Evolutionary conservation across 805 yeast species (phyloP), one percentile per base, ranked within the genome.

Genomic region (Grigorovia yakushimaensis): DNA sequence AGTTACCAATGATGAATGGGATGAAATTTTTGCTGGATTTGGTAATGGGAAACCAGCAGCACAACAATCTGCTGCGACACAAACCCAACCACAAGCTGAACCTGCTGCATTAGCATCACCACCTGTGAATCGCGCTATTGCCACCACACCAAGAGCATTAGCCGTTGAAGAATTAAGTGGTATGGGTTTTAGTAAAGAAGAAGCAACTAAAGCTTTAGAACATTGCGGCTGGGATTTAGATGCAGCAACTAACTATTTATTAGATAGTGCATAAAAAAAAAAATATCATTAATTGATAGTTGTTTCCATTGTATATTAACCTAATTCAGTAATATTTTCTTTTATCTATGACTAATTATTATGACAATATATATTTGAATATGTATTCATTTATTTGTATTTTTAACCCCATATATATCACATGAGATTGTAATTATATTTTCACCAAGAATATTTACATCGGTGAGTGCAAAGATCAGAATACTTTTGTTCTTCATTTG

Each of bases 21-120:
- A 88, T 59, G 89, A 87, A 67, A 74, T 88, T 22, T 88, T 88
- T 69, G 91, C 94, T 3, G 95, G 94, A 0, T 84, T 86, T 61
- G 89, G 91, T 17, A 83, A 82, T 53, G 42, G 53, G 18, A 54
- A 51, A 19, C 54, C 49, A 23, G 49, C 51, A 13, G n/a, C 35
- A 11, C 41, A 37, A 19, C 47, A 53, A 18, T 55, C 18, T 46
- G n/a, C n/a, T n/a, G n/a, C n/a, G n/a, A n/a, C n/a, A n/a, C n/a
- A n/a, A n/a, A n/a, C n/a, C n/a, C n/a, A n/a, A 37, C 41, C 37
- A 19, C 46, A 10, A 24, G 45, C 49, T 37, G 49, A 48, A 47
- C 51, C 42, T 40, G 18, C 24, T n/a, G 47, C 22, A 37, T 19
- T 35, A 41, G 49, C 23, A 33, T 43, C 40, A 17, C 37, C 55